Conservation (phyloP, 148 eudicot species). For the Rhododendron ferrugineum region DNA sequence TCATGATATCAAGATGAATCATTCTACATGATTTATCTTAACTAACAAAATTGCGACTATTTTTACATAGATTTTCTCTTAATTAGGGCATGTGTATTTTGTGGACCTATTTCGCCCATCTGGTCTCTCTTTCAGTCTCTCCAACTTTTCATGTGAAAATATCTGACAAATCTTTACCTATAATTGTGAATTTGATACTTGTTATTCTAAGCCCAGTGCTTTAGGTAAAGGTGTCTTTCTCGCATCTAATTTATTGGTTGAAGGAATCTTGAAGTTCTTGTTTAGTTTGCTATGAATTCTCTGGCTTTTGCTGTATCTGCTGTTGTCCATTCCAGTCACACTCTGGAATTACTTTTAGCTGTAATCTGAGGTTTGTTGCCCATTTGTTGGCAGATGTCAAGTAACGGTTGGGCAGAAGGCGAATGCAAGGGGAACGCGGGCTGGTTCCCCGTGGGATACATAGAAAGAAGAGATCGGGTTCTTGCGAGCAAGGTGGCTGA, state of each 20-base stretch:
- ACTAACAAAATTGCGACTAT: background rate
- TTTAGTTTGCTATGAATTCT: background rate
- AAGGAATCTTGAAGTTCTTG: background rate
- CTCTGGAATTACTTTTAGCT: background rate
- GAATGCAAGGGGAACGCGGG: slow-evolving; percentile 95
- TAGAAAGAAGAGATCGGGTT: slow-evolving; percentile 94
- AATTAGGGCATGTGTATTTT: background rate
- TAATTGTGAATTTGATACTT: background rate
- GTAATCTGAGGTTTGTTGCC: background rate
- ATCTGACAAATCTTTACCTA: background rate
- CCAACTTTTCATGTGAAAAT: background rate
- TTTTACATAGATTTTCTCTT: background rate
- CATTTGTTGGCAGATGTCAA: slow-evolving; percentile 47
- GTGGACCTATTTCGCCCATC: background rate
- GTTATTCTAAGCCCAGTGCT: background rate
- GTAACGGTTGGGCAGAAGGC: slow-evolving; percentile 98
- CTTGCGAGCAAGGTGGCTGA: slow-evolving; percentile 89
- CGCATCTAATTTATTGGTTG: background rate
- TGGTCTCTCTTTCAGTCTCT: background rate
- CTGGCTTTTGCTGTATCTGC: background rate
- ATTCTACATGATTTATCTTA: background rate
- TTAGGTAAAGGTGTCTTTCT: background rate
- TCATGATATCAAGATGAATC: background rate
- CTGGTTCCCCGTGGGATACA: slow-evolving; percentile 90
- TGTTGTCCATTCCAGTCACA: background rate